Conservation (phyloP, 1,139 yeast genomes). For the Zygosaccharomyces pseudobailii region DNA sequence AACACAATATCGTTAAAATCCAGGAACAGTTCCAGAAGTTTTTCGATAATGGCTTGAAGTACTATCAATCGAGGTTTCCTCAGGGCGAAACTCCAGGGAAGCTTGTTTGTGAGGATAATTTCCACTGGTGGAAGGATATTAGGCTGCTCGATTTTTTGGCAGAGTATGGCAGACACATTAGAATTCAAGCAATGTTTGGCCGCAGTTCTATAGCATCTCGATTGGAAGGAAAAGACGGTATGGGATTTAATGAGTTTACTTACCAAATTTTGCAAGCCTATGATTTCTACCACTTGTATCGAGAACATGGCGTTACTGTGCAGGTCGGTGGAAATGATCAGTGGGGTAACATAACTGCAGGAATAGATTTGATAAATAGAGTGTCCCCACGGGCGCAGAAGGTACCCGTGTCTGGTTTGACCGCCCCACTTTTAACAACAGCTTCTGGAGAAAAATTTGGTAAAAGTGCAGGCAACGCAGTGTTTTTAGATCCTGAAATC, state of each 20-base stretch:
- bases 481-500: slow-evolving; percentile 67
- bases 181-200: slow-evolving; percentile 82
- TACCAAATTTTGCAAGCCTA: slow-evolving; percentile 91
- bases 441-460: slow-evolving; percentile 94
- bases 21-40: slow-evolving; percentile 58
- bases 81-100: slow-evolving; percentile 39
- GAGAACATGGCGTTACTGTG: slow-evolving; percentile 52
- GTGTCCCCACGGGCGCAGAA: slow-evolving; percentile 36
- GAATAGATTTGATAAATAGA: slow-evolving; percentile 78
- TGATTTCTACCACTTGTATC: slow-evolving; percentile 82
- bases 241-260: slow-evolving; percentile 90
- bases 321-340: slow-evolving; percentile 98
- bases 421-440: slow-evolving; percentile 87
- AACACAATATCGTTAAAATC: slow-evolving; percentile 56
- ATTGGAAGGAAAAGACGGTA: slow-evolving; percentile 61
- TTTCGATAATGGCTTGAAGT: slow-evolving; percentile 55
- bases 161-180: slow-evolving; percentile 69
- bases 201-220: slow-evolving; percentile 83
- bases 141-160: slow-evolving; percentile 73
- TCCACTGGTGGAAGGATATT: slow-evolving; percentile 80
- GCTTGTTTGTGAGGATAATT: slow-evolving; percentile 54
- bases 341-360: slow-evolving; percentile 98
- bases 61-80: slow-evolving; percentile 54
- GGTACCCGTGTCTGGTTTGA: slow-evolving; percentile 59
- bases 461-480: slow-evolving; percentile 94